Conservation (phyloP, 441 rosid species). For the Populus hybrid region DNA sequence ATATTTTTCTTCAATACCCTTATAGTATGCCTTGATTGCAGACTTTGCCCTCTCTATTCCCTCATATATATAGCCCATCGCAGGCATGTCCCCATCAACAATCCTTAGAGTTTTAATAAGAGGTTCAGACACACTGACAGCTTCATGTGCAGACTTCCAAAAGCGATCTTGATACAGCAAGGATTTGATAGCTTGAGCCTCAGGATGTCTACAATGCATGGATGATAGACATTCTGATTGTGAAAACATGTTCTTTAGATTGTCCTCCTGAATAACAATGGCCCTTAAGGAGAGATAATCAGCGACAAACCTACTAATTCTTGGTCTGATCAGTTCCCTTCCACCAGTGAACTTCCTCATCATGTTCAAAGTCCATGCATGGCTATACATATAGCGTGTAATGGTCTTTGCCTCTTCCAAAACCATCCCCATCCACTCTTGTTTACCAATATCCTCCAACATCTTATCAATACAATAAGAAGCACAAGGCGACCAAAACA, state of each 20-base stretch:
- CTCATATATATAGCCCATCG: constrained; percentile 52
- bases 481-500: constrained; percentile 66
- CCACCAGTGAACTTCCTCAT: constrained; percentile 51
- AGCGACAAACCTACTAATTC: constrained; percentile 35
- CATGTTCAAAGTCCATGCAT: constrained; percentile 44
- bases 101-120: constrained; percentile 46
- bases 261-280: constrained; percentile 51
- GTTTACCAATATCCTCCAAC: constrained; percentile 60
- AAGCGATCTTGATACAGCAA: constrained; percentile 46
- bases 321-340: constrained; percentile 47
- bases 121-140: constrained; percentile 44
- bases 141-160: constrained; percentile 61
- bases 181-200: constrained; percentile 48
- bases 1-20: constrained; percentile 49
- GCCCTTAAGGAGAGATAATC: constrained; percentile 46
- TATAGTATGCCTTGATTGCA: constrained; percentile 42
- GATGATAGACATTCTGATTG: constrained; percentile 53
- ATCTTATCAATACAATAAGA: constrained; percentile 53
- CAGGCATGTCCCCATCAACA: constrained; percentile 62
- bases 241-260: constrained; percentile 48
- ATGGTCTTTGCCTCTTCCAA: constrained; percentile 52
- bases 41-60: constrained; percentile 54
- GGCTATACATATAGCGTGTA: constrained; percentile 36
- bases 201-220: constrained; percentile 35
- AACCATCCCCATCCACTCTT: constrained; percentile 43